These are phyloP conservation scores for Cinnamomum micranthum DNA, from an alignment of 164 flowering plant species.

Conservation along the genomic window DNA sequence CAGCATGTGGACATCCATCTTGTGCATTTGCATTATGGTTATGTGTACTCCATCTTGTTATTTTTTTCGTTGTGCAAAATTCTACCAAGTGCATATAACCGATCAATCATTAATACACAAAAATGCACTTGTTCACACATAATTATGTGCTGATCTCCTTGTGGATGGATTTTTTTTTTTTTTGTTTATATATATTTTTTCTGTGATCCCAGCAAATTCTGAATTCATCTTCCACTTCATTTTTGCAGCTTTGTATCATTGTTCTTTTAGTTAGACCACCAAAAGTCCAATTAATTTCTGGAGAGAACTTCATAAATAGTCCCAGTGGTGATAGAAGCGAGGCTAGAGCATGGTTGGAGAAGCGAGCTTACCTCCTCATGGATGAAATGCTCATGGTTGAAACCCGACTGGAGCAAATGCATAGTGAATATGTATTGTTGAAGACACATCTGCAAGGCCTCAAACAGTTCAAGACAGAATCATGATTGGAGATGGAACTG, in stretches of 20 bases:
- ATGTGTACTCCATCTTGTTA: too few relatives aligned
- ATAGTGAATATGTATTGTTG: slow-evolving; percentile 50
- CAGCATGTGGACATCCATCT: too few relatives aligned
- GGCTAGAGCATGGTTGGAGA: slow-evolving; percentile 61
- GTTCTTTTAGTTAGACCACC: slow-evolving; percentile 65
- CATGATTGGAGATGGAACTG: neutral
- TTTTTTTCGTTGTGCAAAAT: too few relatives aligned
- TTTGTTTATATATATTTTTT: neutral
- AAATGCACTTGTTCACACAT: too few relatives aligned
- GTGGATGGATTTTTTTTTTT: too few relatives aligned
- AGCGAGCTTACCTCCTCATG: slow-evolving; percentile 60
- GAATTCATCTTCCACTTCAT: neutral
- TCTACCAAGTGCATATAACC: too few relatives aligned
- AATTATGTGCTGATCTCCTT: too few relatives aligned
- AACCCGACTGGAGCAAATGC: slow-evolving; percentile 70
- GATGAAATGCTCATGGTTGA: slow-evolving; percentile 86
- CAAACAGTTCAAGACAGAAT: slow-evolving; percentile 26
- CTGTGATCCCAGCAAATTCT: neutral
- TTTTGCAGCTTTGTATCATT: slow-evolving; percentile 74
- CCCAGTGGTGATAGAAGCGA: slow-evolving; percentile 27
- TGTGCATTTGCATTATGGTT: too few relatives aligned
- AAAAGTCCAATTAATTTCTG: slow-evolving; percentile 51
- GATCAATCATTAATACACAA: too few relatives aligned
- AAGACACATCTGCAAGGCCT: slow-evolving; percentile 53
- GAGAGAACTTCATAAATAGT: slow-evolving; percentile 31